phyloP scores from a whole-genome alignment of 208 protist species.

The Trichomonas gallinae region DNA sequence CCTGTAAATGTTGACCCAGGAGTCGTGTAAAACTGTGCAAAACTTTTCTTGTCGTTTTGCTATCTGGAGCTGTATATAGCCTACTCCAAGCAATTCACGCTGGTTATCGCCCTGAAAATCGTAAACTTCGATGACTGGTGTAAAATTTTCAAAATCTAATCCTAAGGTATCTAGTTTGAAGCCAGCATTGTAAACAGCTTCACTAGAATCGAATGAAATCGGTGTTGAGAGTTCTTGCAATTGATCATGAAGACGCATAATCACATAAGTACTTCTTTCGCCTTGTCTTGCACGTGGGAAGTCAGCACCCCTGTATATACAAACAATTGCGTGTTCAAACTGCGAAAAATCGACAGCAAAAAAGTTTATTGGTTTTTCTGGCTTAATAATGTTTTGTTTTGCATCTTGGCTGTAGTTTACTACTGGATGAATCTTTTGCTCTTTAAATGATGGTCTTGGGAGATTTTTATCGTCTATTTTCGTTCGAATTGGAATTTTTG shows the following conservation, averaged over 20 bases:
- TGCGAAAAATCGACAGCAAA: neutral
- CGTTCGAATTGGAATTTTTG: neutral
- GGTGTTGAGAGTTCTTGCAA: neutral
- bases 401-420: neutral
- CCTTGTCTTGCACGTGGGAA: neutral
- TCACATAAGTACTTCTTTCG: neutral
- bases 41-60: neutral
- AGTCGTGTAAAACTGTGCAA: neutral
- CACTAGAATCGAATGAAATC: neutral
- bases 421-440: neutral
- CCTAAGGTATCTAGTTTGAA: neutral
- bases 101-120: neutral
- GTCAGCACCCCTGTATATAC: neutral
- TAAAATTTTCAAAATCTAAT: neutral
- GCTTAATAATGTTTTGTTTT: neutral
- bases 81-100: neutral
- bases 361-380: neutral
- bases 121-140: conserved; percentile 1
- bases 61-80: neutral
- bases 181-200: neutral
- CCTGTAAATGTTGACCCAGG: neutral
- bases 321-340: neutral
- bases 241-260: neutral
- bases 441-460: neutral
- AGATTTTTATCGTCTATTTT: neutral